These are phyloP conservation scores for Sextonia rubra DNA, from an alignment of 164 flowering plant species.

Conservation along the genomic window DNA sequence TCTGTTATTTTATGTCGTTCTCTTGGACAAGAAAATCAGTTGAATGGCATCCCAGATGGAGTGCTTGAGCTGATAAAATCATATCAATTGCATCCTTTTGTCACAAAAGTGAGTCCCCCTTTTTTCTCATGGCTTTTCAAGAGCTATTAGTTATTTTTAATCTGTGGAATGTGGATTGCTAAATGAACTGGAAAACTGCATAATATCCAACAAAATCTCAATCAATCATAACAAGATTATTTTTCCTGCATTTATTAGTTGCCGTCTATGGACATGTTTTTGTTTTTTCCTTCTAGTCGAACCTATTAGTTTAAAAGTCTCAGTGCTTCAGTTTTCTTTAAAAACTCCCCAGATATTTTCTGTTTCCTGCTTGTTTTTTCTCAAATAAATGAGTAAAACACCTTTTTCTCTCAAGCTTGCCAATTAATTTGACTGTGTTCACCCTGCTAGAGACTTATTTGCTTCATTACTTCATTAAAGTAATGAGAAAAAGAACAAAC, in stretches of 20 bases:
- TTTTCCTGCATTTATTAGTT: background rate
- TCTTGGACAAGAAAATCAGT: slow-evolving; percentile 25
- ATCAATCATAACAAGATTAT: background rate
- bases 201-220: background rate
- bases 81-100: slow-evolving; percentile 71
- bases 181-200: background rate
- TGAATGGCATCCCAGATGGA: slow-evolving; percentile 39
- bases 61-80: slow-evolving; percentile 54
- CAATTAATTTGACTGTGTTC: too few species aligned
- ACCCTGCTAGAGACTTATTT: too few species aligned
- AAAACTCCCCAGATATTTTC: background rate
- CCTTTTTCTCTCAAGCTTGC: too few species aligned
- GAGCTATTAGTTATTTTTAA: background rate
- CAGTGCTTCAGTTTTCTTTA: background rate
- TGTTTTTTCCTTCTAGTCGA: background rate
- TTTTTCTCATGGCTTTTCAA: slow-evolving; percentile 11
- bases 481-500: too few species aligned
- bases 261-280: background rate
- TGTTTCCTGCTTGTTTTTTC: background rate
- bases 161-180: background rate
- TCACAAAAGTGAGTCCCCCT: slow-evolving; percentile 62
- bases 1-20: slow-evolving; percentile 61
- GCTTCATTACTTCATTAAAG: too few species aligned
- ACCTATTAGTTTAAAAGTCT: slow-evolving; percentile 2
- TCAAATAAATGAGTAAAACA: too few species aligned